Conservation (phyloP, 2,329 filamentous ascomycete genomes). For the Xylaria sp. region DNA sequence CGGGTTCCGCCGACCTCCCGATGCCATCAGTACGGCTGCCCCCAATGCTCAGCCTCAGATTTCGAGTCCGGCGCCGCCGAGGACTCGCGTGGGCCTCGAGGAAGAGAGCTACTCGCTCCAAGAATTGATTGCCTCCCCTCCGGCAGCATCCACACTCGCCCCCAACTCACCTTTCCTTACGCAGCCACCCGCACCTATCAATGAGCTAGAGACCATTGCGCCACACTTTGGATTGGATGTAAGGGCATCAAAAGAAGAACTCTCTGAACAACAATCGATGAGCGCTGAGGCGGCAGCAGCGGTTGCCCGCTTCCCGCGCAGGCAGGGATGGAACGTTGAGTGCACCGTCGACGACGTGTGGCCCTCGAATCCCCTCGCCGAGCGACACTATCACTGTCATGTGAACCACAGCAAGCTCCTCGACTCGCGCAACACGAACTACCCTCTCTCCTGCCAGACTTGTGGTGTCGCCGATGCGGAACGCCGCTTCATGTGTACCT, state of each 20-base stretch:
- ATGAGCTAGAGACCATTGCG: slow-evolving; percentile 37
- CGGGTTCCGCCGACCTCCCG: not conserved
- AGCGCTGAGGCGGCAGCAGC: slow-evolving; percentile 31
- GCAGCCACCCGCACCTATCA: slow-evolving; percentile 23
- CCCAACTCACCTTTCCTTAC: slow-evolving; percentile 13
- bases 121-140: slow-evolving; percentile 19
- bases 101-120: not conserved
- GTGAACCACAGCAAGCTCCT: slow-evolving; percentile 61
- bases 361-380: slow-evolving; percentile 54
- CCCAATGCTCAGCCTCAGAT: slow-evolving; percentile 6
- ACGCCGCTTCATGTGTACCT: slow-evolving; percentile 59
- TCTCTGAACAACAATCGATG: slow-evolving; percentile 12
- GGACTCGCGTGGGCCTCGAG: not conserved
- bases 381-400: slow-evolving; percentile 58
- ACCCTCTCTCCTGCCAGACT: slow-evolving; percentile 64
- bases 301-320: slow-evolving; percentile 41
- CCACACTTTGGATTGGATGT: not conserved
- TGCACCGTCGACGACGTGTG: slow-evolving; percentile 38
- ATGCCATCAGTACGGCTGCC: not conserved
- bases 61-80: slow-evolving; percentile 11
- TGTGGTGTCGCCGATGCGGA: slow-evolving; percentile 59
- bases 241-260: not conserved
- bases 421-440: slow-evolving; percentile 58
- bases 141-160: slow-evolving; percentile 24
- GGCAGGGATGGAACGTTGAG: slow-evolving; percentile 2